Base-by-base conservation (phyloP, 108 stramenopile species). In the Cyclotella sp. region DNA sequence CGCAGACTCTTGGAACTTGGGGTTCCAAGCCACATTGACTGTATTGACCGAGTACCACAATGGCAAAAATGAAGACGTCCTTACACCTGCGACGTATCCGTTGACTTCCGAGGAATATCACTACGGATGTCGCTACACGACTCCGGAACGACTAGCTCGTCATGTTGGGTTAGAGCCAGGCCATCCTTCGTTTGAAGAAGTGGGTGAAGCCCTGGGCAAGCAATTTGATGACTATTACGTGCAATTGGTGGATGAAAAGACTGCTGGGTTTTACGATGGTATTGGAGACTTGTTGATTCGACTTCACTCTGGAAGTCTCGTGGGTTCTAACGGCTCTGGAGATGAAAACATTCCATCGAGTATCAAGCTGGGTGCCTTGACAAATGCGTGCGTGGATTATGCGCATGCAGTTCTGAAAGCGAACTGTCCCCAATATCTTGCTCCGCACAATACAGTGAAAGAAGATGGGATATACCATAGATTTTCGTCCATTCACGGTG, bases 151-250 rank as follows among this genome's bases (percentile, higher is more conserved):
- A 62, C 63, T 95, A 69, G 94, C 94, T 11, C 83, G 91, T 21
- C 91, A 92, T 73, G 94, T 91, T 0, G 94, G 94, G n/a, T 74
- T 90, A 54, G 74, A 77, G 28, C 91, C 91, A 12, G 88, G 62
- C 13, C 85, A 91, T 63, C 54, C 70, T 8, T 68, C 72, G 0
- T 93, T 88, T 75, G 83, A 80, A n/a, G 41, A 30, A 0, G 83
- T 90, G 0, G 91, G 94, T 4, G 61, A 83, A 13, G 64, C 74
- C 47, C 63, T 95, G 62, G 91, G 76, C 15, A 51, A 62, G 16
- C 81, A 90, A 71, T 95, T 95, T 73, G 94, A 95, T 77, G 84
- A 89, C 51, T 83, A 89, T 52, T 95, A 95, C 71, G 87, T 95
- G 6, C 74, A 84, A 44, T 62, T 95, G 34, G 94, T 95, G 0